These are phyloP conservation scores for Exophiala bonariae DNA, from an alignment of 2,329 filamentous ascomycete species.

Conservation along the genomic window DNA sequence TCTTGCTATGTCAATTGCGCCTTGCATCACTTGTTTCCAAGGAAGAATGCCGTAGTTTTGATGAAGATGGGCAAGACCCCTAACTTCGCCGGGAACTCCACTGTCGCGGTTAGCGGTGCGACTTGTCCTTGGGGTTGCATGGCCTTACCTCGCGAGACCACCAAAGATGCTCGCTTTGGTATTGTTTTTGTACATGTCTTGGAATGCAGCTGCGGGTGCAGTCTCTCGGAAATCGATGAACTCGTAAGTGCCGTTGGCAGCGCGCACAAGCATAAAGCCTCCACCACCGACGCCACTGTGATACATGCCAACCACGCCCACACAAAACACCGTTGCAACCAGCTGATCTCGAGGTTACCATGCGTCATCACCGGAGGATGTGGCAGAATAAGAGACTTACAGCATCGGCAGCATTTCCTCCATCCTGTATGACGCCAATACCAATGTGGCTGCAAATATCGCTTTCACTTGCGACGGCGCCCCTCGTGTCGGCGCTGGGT, in stretches of 20 bases:
- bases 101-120: slow-evolving; percentile 34
- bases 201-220: slow-evolving; percentile 75
- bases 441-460: slow-evolving; percentile 69
- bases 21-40: slow-evolving; percentile 71
- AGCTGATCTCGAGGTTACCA: slow-evolving; percentile 41
- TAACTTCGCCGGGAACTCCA: slow-evolving; percentile 61
- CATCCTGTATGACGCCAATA: slow-evolving; percentile 59
- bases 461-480: slow-evolving; percentile 71
- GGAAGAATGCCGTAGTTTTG: slow-evolving; percentile 58
- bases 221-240: slow-evolving; percentile 88
- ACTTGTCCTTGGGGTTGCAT: neutral
- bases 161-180: slow-evolving; percentile 66
- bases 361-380: neutral
- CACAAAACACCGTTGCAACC: slow-evolving; percentile 72
- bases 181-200: slow-evolving; percentile 83
- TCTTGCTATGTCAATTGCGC: slow-evolving; percentile 71
- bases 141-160: slow-evolving; percentile 62
- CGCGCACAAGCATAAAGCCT: slow-evolving; percentile 82
- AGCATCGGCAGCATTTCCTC: slow-evolving; percentile 75
- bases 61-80: slow-evolving; percentile 78
- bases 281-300: slow-evolving; percentile 83
- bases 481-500: slow-evolving; percentile 35
- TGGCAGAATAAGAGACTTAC: slow-evolving; percentile 40
- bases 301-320: slow-evolving; percentile 74
- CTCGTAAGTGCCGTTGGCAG: slow-evolving; percentile 73